Evolutionary conservation across 2,329 filamentous ascomycete genomes (phyloP).

Genomic region (Trichoderma sp.): DNA sequence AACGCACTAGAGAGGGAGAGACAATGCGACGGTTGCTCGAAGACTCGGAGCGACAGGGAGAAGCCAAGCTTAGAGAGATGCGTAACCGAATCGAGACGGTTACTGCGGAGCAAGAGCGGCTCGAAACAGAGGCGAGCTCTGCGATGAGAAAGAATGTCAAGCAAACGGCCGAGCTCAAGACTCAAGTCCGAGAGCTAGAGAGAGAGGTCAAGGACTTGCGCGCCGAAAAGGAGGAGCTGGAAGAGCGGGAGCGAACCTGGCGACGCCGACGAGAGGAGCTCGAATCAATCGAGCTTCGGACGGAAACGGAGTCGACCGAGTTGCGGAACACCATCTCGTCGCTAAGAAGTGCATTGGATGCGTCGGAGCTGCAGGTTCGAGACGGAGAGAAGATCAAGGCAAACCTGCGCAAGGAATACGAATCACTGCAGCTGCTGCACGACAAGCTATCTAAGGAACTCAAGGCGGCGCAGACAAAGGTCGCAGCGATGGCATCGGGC

Average conservation of each 20-base stretch:
- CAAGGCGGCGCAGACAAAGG: slow-evolving; percentile 52
- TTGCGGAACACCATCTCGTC: slow-evolving; percentile 75
- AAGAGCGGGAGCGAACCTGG: slow-evolving; percentile 72
- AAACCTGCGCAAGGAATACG: slow-evolving; percentile 73
- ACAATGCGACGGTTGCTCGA: slow-evolving; percentile 89
- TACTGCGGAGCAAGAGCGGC: slow-evolving; percentile 88
- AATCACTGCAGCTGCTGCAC: slow-evolving; percentile 74
- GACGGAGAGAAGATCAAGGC: slow-evolving; percentile 81
- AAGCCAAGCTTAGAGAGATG: slow-evolving; percentile 83
- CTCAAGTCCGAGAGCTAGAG: slow-evolving; percentile 78
- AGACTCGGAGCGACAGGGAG: slow-evolving; percentile 82
- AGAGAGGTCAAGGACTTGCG: slow-evolving; percentile 69
- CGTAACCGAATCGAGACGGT: slow-evolving; percentile 84
- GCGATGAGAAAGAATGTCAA: slow-evolving; percentile 73
- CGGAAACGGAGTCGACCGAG: slow-evolving; percentile 72
- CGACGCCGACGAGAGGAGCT: slow-evolving; percentile 73
- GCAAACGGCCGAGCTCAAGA: slow-evolving; percentile 84
- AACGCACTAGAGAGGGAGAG: slow-evolving; percentile 88
- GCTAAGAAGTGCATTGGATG: slow-evolving; percentile 78
- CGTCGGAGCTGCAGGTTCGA: slow-evolving; percentile 79
- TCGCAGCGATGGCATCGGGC: slow-evolving; percentile 33
- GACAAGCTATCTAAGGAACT: slow-evolving; percentile 76
- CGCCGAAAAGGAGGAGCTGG: slow-evolving; percentile 77
- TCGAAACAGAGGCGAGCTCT: slow-evolving; percentile 85
- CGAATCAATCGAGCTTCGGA: slow-evolving; percentile 68